A percentile compares a stretch with the other conserved stretches of the same genome.
phyloP scores from a whole-genome alignment of 169 alveolate genomes.

The Plasmodium malariae region DNA sequence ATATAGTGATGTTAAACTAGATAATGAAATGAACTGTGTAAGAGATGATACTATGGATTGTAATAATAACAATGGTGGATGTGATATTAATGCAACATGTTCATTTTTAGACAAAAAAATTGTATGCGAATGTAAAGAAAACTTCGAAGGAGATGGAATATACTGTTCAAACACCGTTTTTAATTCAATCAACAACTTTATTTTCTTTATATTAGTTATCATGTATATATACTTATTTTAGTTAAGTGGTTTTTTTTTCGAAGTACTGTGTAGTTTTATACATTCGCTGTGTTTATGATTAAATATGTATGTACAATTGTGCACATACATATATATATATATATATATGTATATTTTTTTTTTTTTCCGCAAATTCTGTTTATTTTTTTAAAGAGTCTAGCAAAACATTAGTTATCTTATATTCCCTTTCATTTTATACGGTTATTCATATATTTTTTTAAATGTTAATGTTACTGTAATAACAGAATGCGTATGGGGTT shows the following conservation, averaged over 20 bases:
- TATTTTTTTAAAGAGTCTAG: too few species aligned
- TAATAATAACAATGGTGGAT: slow-evolving; percentile 50
- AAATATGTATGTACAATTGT: neutral
- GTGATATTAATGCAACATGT: slow-evolving; percentile 48
- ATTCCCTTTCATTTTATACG: too few species aligned
- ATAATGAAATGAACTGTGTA: slow-evolving; percentile 16
- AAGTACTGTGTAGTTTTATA: neutral
- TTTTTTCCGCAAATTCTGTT: neutral
- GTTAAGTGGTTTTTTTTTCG: neutral
- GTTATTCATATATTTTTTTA: too few species aligned
- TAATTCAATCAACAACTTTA: slow-evolving; percentile 26
- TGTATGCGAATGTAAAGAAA: slow-evolving; percentile 43
- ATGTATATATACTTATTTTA: slow-evolving; percentile 10
- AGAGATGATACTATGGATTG: slow-evolving; percentile 29
- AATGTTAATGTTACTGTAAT: neutral
- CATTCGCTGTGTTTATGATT: too few species aligned
- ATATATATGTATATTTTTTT: neutral
- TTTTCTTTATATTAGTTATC: slow-evolving; percentile 21
- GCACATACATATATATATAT: neutral
- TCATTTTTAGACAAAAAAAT: slow-evolving; percentile 25
- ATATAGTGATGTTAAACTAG: slow-evolving; percentile 13
- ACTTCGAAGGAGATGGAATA: slow-evolving; percentile 55
- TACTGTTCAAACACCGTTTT: slow-evolving; percentile 41
- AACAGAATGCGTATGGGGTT: neutral
- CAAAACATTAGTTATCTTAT: too few species aligned